Base-by-base conservation (phyloP, 129 eudicot species). In the Lactuca sativa region DNA sequence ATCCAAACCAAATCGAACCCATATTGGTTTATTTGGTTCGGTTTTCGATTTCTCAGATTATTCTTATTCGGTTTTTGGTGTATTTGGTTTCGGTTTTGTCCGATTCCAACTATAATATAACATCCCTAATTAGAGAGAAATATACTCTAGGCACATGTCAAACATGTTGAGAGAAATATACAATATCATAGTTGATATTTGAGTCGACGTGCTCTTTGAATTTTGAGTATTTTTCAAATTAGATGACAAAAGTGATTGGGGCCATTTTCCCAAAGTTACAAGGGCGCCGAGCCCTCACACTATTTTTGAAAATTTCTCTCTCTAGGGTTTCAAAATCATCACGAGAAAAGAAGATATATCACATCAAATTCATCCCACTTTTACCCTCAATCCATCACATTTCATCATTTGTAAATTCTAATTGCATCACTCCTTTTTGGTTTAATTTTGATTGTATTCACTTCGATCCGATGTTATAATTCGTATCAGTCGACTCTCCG, bases 271-370 rank as follows among this genome's bases (percentile, higher is more conserved):
- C 10, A 51, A 6, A 60, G 13, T 60, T 17, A 36, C 40, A 72
- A 36, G 64, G 72, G 78, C 78, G 78, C 78, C 72, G 72, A 65
- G 47, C 64, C 41, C 51, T 33, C 64, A 40, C 52, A 34, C 74
- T 51, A 62, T 36, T 59, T 75, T 75, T 15, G 47, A 74, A 74
- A 56, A 68, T 44, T 5, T 60, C 48, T 59, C 48, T 41, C 61
- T 67, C 53, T 66, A 75, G 80, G 80, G 80, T 75, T 75, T 67
- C 74, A 59, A 59, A 71, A 43, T 75, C 73, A 66, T 66, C 52
- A 54, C 43, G 44, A 34, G 9, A 52, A 68, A 69, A 55, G 59
- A 67, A 67, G 12, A 56, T 38, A 38, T 41, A 56, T 25, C 30
- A 25, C 30, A 25, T 25, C 41, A 56, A 73, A 62, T 73, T 64